phyloP scores from a whole-genome alignment of 768 basidiomycete genomes.

The Mycena indigotica region DNA sequence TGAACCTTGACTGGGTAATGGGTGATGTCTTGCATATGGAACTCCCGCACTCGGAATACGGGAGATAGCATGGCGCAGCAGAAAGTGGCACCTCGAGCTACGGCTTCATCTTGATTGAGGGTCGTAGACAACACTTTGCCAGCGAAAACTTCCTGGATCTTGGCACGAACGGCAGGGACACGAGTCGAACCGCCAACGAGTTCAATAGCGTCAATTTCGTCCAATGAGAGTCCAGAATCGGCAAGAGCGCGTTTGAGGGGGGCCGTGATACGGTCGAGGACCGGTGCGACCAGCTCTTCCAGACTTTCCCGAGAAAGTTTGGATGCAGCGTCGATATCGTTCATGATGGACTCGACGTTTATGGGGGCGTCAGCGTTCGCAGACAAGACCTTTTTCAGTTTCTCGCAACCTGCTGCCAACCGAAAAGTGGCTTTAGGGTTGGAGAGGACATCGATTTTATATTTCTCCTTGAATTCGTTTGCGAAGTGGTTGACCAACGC shows the following conservation, averaged over 20 bases:
- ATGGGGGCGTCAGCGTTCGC: slow-evolving; percentile 89
- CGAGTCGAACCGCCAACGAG: slow-evolving; percentile 93
- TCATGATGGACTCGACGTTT: slow-evolving; percentile 95
- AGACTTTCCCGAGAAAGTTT: slow-evolving; percentile 81
- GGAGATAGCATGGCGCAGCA: slow-evolving; percentile 97
- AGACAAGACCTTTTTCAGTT: slow-evolving; percentile 94
- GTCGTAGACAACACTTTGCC: slow-evolving; percentile 88
- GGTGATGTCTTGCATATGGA: slow-evolving; percentile 83
- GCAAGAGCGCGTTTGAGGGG: slow-evolving; percentile 80
- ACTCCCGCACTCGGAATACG: slow-evolving; percentile 96
- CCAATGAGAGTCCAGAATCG: slow-evolving; percentile 78
- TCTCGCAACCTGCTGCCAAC: slow-evolving; percentile 84
- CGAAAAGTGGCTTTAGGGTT: slow-evolving; percentile 95
- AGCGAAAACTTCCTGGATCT: slow-evolving; percentile 81
- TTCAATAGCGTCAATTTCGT: slow-evolving; percentile 89
- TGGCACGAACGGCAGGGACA: slow-evolving; percentile 86
- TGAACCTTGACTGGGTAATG: slow-evolving; percentile 88
- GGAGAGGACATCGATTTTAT: slow-evolving; percentile 93
- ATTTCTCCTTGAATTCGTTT: slow-evolving; percentile 90
- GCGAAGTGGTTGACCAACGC: slow-evolving; percentile 89
- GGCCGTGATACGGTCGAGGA: slow-evolving; percentile 74
- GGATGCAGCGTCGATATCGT: slow-evolving; percentile 90
- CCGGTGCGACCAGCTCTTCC: slow-evolving; percentile 72
- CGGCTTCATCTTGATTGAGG: slow-evolving; percentile 97
- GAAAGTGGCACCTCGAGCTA: slow-evolving; percentile 95